Percentiles rank a stretch among this genome's conserved stretches.
These are phyloP conservation scores for Flaveria robusta DNA, from an alignment of 129 eudicot genomes.

Conservation along the genomic window DNA sequence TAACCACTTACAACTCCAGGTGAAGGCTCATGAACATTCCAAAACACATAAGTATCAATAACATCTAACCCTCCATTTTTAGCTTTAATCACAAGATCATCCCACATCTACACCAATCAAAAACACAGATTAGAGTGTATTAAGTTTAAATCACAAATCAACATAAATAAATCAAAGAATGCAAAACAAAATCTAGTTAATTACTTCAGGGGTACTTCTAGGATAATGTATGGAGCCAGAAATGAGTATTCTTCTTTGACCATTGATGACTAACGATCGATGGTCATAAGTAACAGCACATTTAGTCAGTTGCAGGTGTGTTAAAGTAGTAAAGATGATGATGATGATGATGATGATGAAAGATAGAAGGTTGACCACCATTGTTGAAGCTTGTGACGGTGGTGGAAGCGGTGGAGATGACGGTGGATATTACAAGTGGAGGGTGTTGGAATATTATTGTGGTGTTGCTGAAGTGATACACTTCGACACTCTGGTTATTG, in stretches of 20 bases:
- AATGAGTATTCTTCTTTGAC: background rate
- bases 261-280: background rate
- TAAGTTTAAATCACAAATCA: no score
- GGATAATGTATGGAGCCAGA: background rate
- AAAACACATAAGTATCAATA: constrained; percentile 91
- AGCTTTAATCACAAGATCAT: constrained; percentile 80
- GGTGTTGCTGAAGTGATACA: constrained; percentile 5
- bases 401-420: background rate
- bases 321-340: background rate
- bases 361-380: background rate
- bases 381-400: constrained; percentile 1
- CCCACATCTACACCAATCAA: constrained; percentile 83
- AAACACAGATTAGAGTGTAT: background rate
- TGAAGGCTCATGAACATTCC: constrained; percentile 95
- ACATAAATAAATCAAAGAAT: constrained; percentile 15
- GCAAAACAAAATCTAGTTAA: no score
- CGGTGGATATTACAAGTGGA: background rate
- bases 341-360: background rate
- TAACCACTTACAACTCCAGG: constrained; percentile 70
- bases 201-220: background rate
- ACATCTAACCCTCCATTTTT: constrained; percentile 89
- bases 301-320: background rate
- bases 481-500: background rate
- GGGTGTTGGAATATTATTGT: background rate
- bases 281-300: background rate